Evolutionary conservation across 805 yeast genomes (phyloP), one percentile per base, ranked within the genome.

Genomic region (Lachancea sp.): DNA sequence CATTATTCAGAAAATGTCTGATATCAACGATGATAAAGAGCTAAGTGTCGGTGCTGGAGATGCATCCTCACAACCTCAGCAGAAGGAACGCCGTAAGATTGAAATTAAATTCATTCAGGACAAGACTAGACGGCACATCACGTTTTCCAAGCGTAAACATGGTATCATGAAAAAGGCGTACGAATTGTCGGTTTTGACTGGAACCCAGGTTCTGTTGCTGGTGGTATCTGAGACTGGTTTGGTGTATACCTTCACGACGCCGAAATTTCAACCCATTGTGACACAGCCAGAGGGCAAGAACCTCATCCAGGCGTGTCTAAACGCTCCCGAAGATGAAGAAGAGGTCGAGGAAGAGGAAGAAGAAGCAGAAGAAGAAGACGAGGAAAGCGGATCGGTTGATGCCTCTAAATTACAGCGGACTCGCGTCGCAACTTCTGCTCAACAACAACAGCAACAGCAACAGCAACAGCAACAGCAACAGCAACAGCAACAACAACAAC

Each of bases 161-260:
- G 98, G 98, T 54, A 90, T 92, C 58, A 92, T 92, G 98, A 92
- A 92, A 70, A 92, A 92, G 70, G 98, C 98, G n/a, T 92, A 90
- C 67, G 98, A 92, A 64, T 74, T 92, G 49, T 83, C 95, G 16
- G 97, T 92, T 39, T 74, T 92, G 54, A 92, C 98, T 11, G 98
- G 98, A 43, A 92, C 98, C 23, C 98, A 92, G 66, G 97, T 92
- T 21, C 74, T 92, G 49, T 71, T 92, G 45, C 76, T 92, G 53
- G 98, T 92, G 42, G 98, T 92, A 22, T 83, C 95, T 40, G 98
- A 92, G 65, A 92, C 98, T n/a, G 98, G 98, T 12, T 78, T 92
- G 47, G 98, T 92, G 41, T 92, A 92, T 67, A 92, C 98, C 16
- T 92, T 92, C 64, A 90, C 97, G 42, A 92, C 98, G n/a, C 98